phyloP scores from a whole-genome alignment of 352 stramenopile species.

The Lagenidium giganteum region DNA sequence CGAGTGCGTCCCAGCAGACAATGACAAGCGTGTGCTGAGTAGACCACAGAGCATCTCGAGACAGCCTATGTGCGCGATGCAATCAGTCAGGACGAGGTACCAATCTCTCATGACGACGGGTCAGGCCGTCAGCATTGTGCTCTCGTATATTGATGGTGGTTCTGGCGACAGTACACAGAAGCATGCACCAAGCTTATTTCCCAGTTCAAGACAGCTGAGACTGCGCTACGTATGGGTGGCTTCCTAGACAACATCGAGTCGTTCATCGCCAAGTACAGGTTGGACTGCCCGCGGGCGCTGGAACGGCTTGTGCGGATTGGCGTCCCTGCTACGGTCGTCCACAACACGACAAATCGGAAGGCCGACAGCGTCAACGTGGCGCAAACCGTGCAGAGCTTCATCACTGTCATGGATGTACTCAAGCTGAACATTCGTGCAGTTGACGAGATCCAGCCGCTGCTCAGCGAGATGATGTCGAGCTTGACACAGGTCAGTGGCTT shows the following conservation, averaged over 20 bases:
- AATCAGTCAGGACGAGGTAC: slow-evolving; percentile 88
- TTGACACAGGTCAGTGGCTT: slow-evolving; percentile 93
- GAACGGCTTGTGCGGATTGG: slow-evolving; percentile 93
- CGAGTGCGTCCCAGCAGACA: neutral
- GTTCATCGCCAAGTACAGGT: slow-evolving; percentile 94
- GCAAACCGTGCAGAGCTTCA: slow-evolving; percentile 97
- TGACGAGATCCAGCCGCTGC: slow-evolving; percentile 96
- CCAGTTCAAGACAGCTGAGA: slow-evolving; percentile 97
- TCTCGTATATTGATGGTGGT: slow-evolving; percentile 1
- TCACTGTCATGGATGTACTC: slow-evolving; percentile 98
- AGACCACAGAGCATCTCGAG: slow-evolving; percentile 96
- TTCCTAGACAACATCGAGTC: slow-evolving; percentile 62
- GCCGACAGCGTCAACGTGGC: slow-evolving; percentile 89
- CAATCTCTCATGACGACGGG: no score
- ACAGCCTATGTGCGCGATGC: slow-evolving; percentile 95
- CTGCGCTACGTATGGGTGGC: slow-evolving; percentile 77
- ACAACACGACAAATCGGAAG: slow-evolving; percentile 76
- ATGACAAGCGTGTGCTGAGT: neutral
- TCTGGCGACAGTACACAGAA: slow-evolving; percentile 89
- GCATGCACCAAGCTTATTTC: slow-evolving; percentile 97
- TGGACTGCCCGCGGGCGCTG: slow-evolving; percentile 94
- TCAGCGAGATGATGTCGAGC: slow-evolving; percentile 95
- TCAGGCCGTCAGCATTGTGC: no score
- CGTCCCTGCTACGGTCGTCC: slow-evolving; percentile 90
- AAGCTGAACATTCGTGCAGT: slow-evolving; percentile 97